These are phyloP conservation scores for Fusarium coffeatum DNA, from an alignment of 2,329 filamentous ascomycete species.

Conservation along the genomic window DNA sequence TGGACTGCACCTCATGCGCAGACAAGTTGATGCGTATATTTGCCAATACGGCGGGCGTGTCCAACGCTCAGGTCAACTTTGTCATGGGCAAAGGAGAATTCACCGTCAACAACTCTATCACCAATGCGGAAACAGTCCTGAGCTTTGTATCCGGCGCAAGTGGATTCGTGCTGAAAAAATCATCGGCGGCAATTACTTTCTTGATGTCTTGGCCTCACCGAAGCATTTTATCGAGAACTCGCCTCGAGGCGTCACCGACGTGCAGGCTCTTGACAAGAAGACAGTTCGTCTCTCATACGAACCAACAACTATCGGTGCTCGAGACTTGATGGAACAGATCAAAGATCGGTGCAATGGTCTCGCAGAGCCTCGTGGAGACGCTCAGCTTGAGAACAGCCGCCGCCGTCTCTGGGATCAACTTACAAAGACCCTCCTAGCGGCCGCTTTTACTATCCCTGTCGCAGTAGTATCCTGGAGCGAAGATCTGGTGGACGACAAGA, in stretches of 20 bases:
- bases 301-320: conserved; percentile 49
- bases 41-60: conserved; percentile 45
- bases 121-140: conserved; percentile 38
- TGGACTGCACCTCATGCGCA: conserved; percentile 54
- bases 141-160: conserved; percentile 35
- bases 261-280: conserved; percentile 46
- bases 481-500: conserved; percentile 34
- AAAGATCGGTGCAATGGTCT: conserved; percentile 39
- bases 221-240: not conserved
- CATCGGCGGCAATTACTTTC: not conserved
- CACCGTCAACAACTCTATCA: conserved; percentile 41
- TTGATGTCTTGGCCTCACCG: not conserved
- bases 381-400: conserved; percentile 47
- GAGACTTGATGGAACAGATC: conserved; percentile 44
- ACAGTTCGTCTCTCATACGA: conserved; percentile 51
- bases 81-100: conserved; percentile 54
- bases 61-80: conserved; percentile 52
- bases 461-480: conserved; percentile 50
- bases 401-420: conserved; percentile 50
- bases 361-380: conserved; percentile 50
- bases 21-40: conserved; percentile 51
- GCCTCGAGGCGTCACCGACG: not conserved
- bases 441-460: conserved; percentile 51
- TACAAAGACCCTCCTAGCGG: conserved; percentile 48
- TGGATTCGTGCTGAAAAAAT: conserved; percentile 47